phyloP scores from a whole-genome alignment of 192 early-diverging fungal genomes.

The Chytriomyces confervae region DNA sequence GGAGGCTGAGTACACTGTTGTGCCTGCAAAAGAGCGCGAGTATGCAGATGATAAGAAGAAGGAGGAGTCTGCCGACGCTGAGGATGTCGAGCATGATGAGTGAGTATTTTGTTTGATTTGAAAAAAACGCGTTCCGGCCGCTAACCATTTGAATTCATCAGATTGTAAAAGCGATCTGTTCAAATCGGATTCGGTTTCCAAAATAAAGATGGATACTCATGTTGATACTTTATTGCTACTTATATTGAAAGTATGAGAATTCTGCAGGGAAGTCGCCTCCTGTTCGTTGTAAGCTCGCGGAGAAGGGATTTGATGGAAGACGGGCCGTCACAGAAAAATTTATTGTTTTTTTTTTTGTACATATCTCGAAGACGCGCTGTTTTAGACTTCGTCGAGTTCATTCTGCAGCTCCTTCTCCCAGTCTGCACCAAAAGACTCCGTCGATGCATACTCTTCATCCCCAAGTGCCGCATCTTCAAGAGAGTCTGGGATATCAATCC shows the following conservation, averaged over 20 bases:
- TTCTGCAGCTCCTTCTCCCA: slow-evolving; percentile 39
- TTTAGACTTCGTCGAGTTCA: slow-evolving; percentile 35
- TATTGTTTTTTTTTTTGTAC: background rate
- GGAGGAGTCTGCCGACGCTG: slow-evolving; percentile 68
- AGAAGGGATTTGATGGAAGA: no score
- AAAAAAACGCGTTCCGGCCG: no score
- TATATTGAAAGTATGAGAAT: no score
- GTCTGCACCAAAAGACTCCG: slow-evolving; percentile 33
- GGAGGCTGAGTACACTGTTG: slow-evolving; percentile 46
- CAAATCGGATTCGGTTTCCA: no score
- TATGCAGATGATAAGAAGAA: no score
- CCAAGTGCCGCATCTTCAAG: slow-evolving; percentile 13
- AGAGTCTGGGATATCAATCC: slow-evolving; percentile 21
- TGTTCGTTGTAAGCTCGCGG: no score
- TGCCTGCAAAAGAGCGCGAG: slow-evolving; percentile 47
- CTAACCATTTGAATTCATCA: no score
- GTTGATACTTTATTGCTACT: no score
- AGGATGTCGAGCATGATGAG: slow-evolving; percentile 46
- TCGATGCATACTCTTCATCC: slow-evolving; percentile 26
- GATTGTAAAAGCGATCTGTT: no score
- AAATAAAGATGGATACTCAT: no score
- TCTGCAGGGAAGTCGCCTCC: no score
- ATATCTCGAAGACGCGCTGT: background rate
- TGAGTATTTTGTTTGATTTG: no score
- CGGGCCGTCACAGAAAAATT: background rate